Conservation (phyloP, 371 early-diverging fungal genomes). For the Capniomyces stellatus region DNA sequence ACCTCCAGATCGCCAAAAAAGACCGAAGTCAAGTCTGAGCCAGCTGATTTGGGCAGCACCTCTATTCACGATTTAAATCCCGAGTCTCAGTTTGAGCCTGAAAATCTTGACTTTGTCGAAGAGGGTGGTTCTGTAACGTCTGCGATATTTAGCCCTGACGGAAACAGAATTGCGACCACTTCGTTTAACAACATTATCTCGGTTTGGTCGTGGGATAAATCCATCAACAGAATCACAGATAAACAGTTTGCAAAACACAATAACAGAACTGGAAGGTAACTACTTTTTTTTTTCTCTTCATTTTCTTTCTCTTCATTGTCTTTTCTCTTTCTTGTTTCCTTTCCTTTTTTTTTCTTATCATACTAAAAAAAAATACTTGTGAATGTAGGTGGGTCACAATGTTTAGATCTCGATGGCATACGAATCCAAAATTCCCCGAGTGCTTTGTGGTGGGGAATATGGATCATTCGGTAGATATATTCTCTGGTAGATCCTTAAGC, state of each 20-base stretch:
- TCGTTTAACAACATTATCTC: constrained; percentile 17
- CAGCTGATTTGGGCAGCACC: neutral
- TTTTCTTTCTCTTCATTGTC: neutral
- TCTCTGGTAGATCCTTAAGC: constrained; percentile 33
- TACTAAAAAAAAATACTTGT: neutral
- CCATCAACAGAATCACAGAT: constrained; percentile 30
- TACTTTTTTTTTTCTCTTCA: neutral
- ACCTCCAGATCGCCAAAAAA: neutral
- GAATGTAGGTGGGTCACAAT: constrained; percentile 47
- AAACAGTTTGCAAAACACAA: constrained; percentile 31
- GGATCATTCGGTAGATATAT: constrained; percentile 41
- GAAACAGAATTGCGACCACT: constrained; percentile 26
- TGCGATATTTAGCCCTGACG: constrained; percentile 51
- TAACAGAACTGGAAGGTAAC: constrained; percentile 42
- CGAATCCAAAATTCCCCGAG: constrained; percentile 25
- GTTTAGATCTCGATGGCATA: constrained; percentile 50
- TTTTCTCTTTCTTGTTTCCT: neutral
- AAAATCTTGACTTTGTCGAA: constrained; percentile 24
- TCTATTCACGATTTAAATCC: too few species aligned
- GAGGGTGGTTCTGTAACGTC: constrained; percentile 44
- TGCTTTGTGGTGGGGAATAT: constrained; percentile 50
- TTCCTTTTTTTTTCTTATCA: neutral
- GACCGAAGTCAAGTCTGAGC: constrained; percentile 4
- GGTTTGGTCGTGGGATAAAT: constrained; percentile 11
- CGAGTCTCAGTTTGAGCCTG: neutral